phyloP scores from a whole-genome alignment of 768 basidiomycete species.

The Rhodosporidiobolus sp. region DNA sequence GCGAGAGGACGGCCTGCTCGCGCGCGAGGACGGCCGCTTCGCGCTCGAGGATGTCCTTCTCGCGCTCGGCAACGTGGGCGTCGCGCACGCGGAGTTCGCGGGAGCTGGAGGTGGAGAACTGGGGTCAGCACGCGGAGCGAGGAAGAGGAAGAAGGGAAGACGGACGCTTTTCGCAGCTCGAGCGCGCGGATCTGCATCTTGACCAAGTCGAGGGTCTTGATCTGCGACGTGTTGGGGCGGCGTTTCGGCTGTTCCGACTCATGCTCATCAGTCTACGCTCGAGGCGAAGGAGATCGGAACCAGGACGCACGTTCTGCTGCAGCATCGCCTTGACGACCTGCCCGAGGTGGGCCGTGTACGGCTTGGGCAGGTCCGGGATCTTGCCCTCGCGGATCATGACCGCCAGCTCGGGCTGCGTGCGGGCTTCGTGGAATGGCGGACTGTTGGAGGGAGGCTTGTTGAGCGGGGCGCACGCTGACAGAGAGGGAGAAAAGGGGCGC shows the following conservation, averaged over 20 bases:
- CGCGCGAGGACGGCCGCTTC: conserved; percentile 32
- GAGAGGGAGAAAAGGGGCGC: conserved; percentile 34
- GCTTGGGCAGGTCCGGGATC: conserved; percentile 82
- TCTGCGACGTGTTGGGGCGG: conserved; percentile 40
- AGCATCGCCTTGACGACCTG: conserved; percentile 83
- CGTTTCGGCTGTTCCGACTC: conserved; percentile 28
- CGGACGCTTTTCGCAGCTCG: conserved; percentile 37
- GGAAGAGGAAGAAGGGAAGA: neutral
- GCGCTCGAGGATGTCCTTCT: conserved; percentile 39
- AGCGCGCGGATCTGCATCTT: conserved; percentile 37
- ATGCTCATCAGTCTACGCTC: too few species aligned
- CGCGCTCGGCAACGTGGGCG: conserved; percentile 35
- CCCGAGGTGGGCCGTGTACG: conserved; percentile 70
- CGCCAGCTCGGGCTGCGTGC: conserved; percentile 80
- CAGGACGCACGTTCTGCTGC: conserved; percentile 68
- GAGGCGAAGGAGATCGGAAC: too few species aligned
- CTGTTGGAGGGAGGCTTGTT: neutral
- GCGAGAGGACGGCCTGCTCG: conserved; percentile 19
- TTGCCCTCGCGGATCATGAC: conserved; percentile 76
- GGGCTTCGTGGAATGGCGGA: conserved; percentile 89
- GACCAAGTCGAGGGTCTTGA: conserved; percentile 41
- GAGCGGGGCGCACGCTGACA: neutral
- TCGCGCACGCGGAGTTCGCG: conserved; percentile 33
- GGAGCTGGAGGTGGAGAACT: neutral
- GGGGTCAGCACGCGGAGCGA: neutral